A percentile compares a stretch with the other conserved stretches of the same genome.
phyloP scores from a whole-genome alignment of 129 eudicot species.

The Ambrosia trifida region DNA sequence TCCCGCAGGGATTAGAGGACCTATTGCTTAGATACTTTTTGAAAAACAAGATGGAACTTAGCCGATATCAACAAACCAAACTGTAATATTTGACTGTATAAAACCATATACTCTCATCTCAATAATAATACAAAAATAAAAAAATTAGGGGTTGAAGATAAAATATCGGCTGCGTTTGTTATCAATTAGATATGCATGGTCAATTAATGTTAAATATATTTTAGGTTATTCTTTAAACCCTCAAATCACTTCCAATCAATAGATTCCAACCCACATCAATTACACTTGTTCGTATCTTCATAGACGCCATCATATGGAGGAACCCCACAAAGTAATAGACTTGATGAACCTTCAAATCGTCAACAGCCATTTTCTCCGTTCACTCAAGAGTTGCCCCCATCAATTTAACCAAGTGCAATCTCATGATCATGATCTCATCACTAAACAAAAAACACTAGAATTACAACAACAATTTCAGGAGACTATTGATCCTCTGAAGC shows the following conservation, averaged over 20 bases:
- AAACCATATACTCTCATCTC: no score
- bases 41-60: no score
- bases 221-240: neutral
- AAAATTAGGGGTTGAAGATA: no score
- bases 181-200: no score
- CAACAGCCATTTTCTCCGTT: neutral
- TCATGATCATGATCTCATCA: neutral
- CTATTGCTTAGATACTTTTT: no score
- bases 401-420: neutral
- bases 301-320: neutral
- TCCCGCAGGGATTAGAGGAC: no score
- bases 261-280: neutral
- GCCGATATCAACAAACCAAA: no score
- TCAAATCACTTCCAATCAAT: neutral
- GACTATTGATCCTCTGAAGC: conserved; percentile 24
- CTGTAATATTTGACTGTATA: no score
- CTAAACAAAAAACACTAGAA: neutral
- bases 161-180: no score
- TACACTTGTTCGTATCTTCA: neutral
- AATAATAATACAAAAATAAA: no score
- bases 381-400: neutral
- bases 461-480: neutral
- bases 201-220: no score
- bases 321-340: neutral
- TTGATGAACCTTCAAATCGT: neutral